Percentiles rank a stretch among this genome's conserved stretches.
Conservation (phyloP, 106 monocot genomes). For the Alisma plantagoaquatica region DNA sequence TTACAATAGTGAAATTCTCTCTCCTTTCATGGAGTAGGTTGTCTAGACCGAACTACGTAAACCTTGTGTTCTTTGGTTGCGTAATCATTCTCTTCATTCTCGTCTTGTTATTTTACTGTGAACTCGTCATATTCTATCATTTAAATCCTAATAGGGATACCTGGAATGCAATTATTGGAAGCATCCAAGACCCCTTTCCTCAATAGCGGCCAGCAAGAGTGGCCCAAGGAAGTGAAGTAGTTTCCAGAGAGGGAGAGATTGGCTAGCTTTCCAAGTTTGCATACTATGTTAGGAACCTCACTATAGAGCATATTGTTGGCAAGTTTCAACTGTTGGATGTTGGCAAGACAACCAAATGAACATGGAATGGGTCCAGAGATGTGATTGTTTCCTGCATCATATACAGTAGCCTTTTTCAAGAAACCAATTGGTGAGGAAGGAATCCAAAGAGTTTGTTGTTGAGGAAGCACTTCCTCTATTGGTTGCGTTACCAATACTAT, state of each 20-base stretch:
- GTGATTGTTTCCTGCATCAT: constrained; percentile 37
- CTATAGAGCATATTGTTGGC: constrained; percentile 47
- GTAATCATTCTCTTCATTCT: no score
- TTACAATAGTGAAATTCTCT: no score
- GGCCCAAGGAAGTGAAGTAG: constrained; percentile 26
- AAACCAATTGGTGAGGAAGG: constrained; percentile 42
- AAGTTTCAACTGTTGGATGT: constrained; percentile 53
- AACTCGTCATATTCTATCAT: no score
- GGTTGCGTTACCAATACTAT: constrained; percentile 19
- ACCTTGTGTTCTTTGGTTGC: no score
- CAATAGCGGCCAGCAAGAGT: constrained; percentile 11
- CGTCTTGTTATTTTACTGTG: no score
- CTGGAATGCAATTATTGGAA: constrained; percentile 23
- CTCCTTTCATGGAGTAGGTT: no score
- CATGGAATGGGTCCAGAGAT: constrained; percentile 39
- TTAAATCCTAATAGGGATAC: no score
- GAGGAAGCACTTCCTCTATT: constrained; percentile 35
- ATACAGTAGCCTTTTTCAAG: constrained; percentile 32
- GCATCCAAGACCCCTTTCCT: constrained; percentile 14
- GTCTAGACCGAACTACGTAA: no score
- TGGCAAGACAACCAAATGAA: constrained; percentile 39
- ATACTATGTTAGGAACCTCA: constrained; percentile 30
- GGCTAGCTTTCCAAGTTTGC: constrained; percentile 10
- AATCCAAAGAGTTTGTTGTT: constrained; percentile 28
- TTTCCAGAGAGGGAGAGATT: constrained; percentile 32